phyloP scores from a whole-genome alignment of 106 monocot species.

The Gastrodia elata region DNA sequence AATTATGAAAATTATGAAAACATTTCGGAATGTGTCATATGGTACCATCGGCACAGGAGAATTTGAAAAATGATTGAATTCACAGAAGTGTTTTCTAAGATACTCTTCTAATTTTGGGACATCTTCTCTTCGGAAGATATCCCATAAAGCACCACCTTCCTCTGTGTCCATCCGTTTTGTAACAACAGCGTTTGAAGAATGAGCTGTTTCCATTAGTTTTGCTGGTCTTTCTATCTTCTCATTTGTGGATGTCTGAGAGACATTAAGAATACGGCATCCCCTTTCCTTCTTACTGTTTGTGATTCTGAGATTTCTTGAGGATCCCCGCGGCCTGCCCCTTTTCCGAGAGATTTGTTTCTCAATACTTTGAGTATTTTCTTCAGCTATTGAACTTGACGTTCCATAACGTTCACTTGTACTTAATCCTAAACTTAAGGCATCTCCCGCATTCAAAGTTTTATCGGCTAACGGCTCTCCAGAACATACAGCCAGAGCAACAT shows the following conservation, averaged over 20 bases:
- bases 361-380: slow-evolving; percentile 3
- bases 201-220: no score
- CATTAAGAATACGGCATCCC: neutral
- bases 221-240: neutral
- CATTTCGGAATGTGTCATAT: neutral
- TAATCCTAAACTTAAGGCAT: neutral
- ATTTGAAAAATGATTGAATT: slow-evolving; percentile 40
- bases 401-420: neutral
- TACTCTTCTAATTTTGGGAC: slow-evolving; percentile 28
- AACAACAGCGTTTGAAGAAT: neutral
- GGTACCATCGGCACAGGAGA: slow-evolving; percentile 24
- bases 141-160: slow-evolving; percentile 54
- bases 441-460: neutral
- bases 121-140: slow-evolving; percentile 53
- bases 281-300: neutral
- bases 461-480: no score
- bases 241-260: neutral
- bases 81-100: slow-evolving; percentile 28
- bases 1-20: no score
- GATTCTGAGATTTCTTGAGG: neutral
- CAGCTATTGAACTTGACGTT: neutral
- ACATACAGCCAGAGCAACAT: neutral
- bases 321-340: neutral
- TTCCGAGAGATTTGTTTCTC: neutral
- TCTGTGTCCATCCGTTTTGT: neutral